Percentiles rank a stretch among this genome's conserved stretches.
Evolutionary conservation across 202 grass and related monocot species (phyloP).

Genomic region (Dendrocalamus latiflorus): DNA sequence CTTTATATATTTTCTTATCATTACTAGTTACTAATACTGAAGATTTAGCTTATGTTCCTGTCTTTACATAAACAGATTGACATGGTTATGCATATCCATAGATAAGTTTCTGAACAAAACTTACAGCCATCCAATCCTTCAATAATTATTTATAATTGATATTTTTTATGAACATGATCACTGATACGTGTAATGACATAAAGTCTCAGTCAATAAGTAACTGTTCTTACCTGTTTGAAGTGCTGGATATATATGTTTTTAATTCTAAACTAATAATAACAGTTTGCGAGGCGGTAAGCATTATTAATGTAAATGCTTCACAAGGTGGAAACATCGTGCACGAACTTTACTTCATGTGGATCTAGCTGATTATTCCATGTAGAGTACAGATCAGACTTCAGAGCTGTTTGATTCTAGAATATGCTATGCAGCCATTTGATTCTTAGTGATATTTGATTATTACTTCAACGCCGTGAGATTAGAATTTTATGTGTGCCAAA

Average conservation of each 20-base stretch:
- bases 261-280: neutral
- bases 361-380: neutral
- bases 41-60: neutral
- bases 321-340: neutral
- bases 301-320: neutral
- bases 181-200: neutral
- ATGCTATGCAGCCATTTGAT: neutral
- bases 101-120: neutral
- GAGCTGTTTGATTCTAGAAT: neutral
- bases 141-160: neutral
- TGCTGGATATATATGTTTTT: neutral
- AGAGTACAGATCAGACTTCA: neutral
- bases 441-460: neutral
- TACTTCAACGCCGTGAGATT: neutral
- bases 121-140: neutral
- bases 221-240: conserved; percentile 7
- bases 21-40: neutral
- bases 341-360: neutral
- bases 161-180: neutral
- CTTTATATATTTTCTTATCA: neutral
- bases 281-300: neutral
- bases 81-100: neutral
- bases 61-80: neutral
- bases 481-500: neutral
- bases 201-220: neutral